phyloP scores from a whole-genome alignment of 805 yeast species.

The Kodamaea laetipori region DNA sequence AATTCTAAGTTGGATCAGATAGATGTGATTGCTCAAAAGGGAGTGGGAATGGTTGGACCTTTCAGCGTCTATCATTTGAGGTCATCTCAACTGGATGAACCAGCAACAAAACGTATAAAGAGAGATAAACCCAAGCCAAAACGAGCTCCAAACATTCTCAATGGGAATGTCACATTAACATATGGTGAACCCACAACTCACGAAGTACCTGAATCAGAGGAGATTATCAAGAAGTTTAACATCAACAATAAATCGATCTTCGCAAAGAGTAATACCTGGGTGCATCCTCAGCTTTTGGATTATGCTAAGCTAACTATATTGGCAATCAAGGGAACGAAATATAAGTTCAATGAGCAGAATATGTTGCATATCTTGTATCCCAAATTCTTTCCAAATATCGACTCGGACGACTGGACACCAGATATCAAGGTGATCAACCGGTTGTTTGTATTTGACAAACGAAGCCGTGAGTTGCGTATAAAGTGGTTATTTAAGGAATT shows the following conservation, averaged over 20 bases:
- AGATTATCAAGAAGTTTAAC: constrained; percentile 5
- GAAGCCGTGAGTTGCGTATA: constrained; percentile 16
- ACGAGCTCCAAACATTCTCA: constrained; percentile 8
- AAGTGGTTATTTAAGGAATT: constrained; percentile 24
- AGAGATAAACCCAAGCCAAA: no score
- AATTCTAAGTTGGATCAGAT: constrained; percentile 38
- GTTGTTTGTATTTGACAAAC: constrained; percentile 18
- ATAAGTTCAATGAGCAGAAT: constrained; percentile 42
- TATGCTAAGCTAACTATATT: constrained; percentile 41
- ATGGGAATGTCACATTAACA: constrained; percentile 1
- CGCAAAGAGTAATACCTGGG: constrained; percentile 32
- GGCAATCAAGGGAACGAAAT: constrained; percentile 44
- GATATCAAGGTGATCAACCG: constrained; percentile 20
- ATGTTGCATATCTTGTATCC: constrained; percentile 48
- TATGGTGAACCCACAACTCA: constrained; percentile 1
- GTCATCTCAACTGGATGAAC: not conserved
- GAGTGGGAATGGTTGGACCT: constrained; percentile 3
- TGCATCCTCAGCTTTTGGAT: constrained; percentile 37
- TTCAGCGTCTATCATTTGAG: constrained; percentile 5
- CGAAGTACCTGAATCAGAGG: not conserved
- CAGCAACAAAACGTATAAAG: not conserved
- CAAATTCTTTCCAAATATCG: constrained; percentile 44
- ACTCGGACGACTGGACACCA: constrained; percentile 44
- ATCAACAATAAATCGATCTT: constrained; percentile 20
- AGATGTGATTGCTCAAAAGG: constrained; percentile 18